Evolutionary conservation across 441 rosid genomes (phyloP).

Genomic region (Omphalea diandra): DNA sequence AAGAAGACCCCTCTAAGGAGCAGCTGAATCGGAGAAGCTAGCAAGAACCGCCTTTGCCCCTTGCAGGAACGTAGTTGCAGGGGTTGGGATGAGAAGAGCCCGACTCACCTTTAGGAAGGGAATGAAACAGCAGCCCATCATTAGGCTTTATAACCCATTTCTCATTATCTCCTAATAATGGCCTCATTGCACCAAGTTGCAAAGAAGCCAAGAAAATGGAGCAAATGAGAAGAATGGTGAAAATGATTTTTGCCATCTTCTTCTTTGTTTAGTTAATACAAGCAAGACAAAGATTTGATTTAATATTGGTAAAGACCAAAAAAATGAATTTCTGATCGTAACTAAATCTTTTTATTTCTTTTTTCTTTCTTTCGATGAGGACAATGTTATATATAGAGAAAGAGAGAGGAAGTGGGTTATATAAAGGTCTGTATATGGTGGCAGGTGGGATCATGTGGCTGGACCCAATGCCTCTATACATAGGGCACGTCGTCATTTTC

Average conservation of each 20-base stretch:
- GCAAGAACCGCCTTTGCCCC: conserved; percentile 25
- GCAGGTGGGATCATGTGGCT: not conserved
- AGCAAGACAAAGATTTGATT: too few species aligned
- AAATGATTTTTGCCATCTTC: conserved; percentile 21
- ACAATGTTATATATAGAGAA: too few species aligned
- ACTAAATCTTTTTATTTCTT: too few species aligned
- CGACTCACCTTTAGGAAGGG: conserved; percentile 17
- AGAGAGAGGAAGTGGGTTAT: too few species aligned
- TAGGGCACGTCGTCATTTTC: not conserved
- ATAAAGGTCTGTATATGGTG: not conserved
- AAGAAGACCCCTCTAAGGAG: not conserved
- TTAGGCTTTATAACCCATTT: too few species aligned
- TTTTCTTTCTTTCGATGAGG: too few species aligned
- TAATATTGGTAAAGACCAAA: too few species aligned
- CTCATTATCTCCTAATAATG: conserved; percentile 24
- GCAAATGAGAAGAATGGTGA: conserved; percentile 13
- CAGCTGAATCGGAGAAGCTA: conserved; percentile 14
- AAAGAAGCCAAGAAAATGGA: conserved; percentile 24
- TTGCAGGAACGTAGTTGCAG: conserved; percentile 24
- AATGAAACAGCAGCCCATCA: conserved; percentile 9
- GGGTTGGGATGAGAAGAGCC: conserved; percentile 22
- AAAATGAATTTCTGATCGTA: not conserved
- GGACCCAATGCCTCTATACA: too few species aligned
- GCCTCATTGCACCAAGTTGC: conserved; percentile 35
- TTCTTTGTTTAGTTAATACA: too few species aligned